Evolutionary conservation across 169 alveolate species (phyloP), one percentile per base, ranked within the genome.

Genomic region (Cryptosporidium tyzzeri): DNA sequence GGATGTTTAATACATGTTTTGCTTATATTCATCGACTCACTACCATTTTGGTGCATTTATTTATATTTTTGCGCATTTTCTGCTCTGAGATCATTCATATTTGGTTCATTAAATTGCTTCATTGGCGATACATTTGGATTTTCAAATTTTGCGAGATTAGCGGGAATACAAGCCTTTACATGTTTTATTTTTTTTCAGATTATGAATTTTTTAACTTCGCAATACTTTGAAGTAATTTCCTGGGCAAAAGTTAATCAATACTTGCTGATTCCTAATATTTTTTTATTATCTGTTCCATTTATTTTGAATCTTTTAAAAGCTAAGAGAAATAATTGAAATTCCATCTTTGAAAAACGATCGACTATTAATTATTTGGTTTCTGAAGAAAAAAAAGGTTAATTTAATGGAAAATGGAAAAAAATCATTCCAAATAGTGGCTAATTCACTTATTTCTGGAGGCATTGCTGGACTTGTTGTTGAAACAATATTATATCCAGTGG

Each of bases 381-480:
- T 2, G 1, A 55, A 3, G 5, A 14, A 53, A 9, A 14, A 9
- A 2, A 8, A 55, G 26, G 12, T 21, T 3, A 55, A 55, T 55
- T 21, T 55, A 21, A 48, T 48, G 55, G 55, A 14, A 14, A 48
- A 14, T 48, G 55, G 3, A 1, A 14, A 48, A 10, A 48, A 48
- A 2, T 48, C 55, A 16, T 14, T 2, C 10, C 16, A 4, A 29
- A 14, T 5, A 29, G 41, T 61, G 41, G 2, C 0, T 0, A 61
- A 21, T 12, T 33, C 18, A 10, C 41, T 26, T 61, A 71, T 94
- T 18, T 91, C 94, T 71, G 96, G 96, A 16, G 96, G 95, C 35
- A 14, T 94, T 44, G 93, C 96, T n/a, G 96, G 96, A 12, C 58
- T 93, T 29, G 87, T 71, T 48, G 93, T 94, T 41, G 96, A 94